Evolutionary conservation across 2,329 filamentous ascomycete genomes (phyloP), one percentile per base, ranked within the genome.

Genomic region (Alternaria rosae): DNA sequence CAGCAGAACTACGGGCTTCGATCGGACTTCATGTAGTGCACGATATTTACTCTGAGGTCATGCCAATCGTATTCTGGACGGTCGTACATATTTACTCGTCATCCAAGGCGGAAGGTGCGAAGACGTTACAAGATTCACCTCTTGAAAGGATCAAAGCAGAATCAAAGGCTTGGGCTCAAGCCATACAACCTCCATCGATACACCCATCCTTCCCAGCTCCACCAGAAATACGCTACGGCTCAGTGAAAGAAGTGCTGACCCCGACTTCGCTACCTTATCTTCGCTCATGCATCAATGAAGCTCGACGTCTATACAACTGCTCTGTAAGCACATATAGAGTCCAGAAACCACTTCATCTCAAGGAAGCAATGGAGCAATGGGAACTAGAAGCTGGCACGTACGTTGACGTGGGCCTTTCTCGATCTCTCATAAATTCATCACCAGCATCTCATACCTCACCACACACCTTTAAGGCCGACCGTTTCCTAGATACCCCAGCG

Each of bases 171-270:
- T 78, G 72, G 71, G 76, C 71, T 11, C 62, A 73, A 64, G 76
- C 73, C 11, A 58, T 69, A 11, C 77, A 79, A 53, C 77, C 76
- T 28, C 75, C 76, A 4, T 76, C 76, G 11, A 76, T 79, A 41
- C 76, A 79, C 43, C 76, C 77, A 1, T 68, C 72, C 1, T 78
- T 78, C 56, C 76, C 76, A 9, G 70, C 76, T 32, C 77, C 77
- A 15, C 76, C 76, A 12, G 72, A 70, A 38, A 75, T 78, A 45
- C 62, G 67, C 3, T 77, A 74, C 50, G 43, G 56, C 6, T 66
- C 69, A 7, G 53, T 62, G 8, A 52, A 57, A 23, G 55, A 66
- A 17, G 50, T 62, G 26, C 57, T 67, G 15, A 57, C 54, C 1
- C 12, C 64, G 6, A 61, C 61, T 1, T 59, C 68, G 3, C 71